Evolutionary conservation across 1,139 yeast genomes (phyloP), one percentile per base, ranked within the genome.

Genomic region (Diutina mesorugosa): DNA sequence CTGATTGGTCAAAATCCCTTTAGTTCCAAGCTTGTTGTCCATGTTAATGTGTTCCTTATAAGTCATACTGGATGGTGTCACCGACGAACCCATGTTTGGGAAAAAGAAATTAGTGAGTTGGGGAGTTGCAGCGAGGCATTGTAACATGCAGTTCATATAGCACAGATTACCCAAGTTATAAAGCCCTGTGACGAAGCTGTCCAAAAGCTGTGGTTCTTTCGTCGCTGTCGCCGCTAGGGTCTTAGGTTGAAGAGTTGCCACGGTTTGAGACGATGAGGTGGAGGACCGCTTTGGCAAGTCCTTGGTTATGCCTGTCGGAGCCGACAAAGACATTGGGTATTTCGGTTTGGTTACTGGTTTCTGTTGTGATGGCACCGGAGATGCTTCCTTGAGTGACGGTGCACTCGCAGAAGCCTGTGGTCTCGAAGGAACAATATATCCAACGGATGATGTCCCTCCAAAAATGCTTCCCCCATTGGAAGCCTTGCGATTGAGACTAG

Each of bases 131-230:
- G 70, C 79, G 46, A 93, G 71, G 66, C 98, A 91, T 69, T 93
- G 99, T 18, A 93, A 70, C 58, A 93, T 80, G 64, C 97, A 88
- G 69, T 93, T 93, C 85, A 93, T 86, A 68, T 93, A 93, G 69
- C 99, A 93, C 0, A 97, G 87, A 65, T 90, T 93, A 0, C 98
- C 97, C 61, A 88, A 76, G 65, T 93, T 93, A 55, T 78, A 78
- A 45, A 93, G 73, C 0, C 97, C 96, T 0, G 80, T 76, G 4
- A 74, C 63, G 59, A 71, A 73, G 56, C 68, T 70, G 53, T 70
- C 71, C 12, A 73, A 64, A 57, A 72, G 38, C 4, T 10, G 12
- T 1, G 54, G 30, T 14, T 51, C 47, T 9, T 16, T 48, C 41
- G 21, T 35, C n/a, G n/a, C 38, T n/a, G 45, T 21, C 7, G 29